These are phyloP conservation scores for Pseudogymnoascus sp. DNA, from an alignment of 2,329 filamentous ascomycete species.

Conservation along the genomic window DNA sequence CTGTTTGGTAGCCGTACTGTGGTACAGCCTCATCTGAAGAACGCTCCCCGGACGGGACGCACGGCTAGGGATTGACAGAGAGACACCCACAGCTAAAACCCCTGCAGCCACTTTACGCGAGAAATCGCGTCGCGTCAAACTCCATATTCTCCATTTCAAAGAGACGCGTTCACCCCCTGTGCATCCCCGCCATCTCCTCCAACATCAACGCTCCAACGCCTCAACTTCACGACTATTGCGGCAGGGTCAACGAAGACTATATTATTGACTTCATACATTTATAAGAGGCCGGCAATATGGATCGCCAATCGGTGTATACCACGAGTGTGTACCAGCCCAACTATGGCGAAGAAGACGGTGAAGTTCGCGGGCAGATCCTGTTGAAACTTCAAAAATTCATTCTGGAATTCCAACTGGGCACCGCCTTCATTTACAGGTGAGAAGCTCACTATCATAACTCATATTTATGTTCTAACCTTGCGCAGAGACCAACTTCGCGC, in stretches of 20 bases:
- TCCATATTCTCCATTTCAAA: slow-evolving; percentile 1
- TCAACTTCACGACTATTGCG: not conserved
- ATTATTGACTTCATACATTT: not conserved
- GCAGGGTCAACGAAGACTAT: not conserved
- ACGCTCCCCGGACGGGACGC: not conserved
- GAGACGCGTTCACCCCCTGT: not conserved
- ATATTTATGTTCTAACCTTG: not conserved
- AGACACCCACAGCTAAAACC: not conserved
- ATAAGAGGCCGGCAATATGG: slow-evolving; percentile 41
- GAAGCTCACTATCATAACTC: slow-evolving; percentile 15
- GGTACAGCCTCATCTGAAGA: not conserved
- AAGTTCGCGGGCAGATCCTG: slow-evolving; percentile 65
- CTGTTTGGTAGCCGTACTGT: not conserved
- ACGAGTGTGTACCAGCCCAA: slow-evolving; percentile 69
- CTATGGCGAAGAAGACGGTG: slow-evolving; percentile 52
- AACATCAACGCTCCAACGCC: not conserved
- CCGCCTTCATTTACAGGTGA: slow-evolving; percentile 88
- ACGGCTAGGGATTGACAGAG: not conserved
- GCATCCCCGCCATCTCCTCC: not conserved
- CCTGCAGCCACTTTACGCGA: slow-evolving; percentile 11
- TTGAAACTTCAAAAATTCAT: slow-evolving; percentile 82
- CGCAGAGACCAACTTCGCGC: slow-evolving; percentile 85
- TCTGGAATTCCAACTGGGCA: slow-evolving; percentile 87
- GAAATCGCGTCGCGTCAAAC: slow-evolving; percentile 9
- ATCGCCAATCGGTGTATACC: slow-evolving; percentile 80